Evolutionary conservation across 2,329 filamentous ascomycete genomes (phyloP).

Genomic region (Colletotrichum lindemuthianum): DNA sequence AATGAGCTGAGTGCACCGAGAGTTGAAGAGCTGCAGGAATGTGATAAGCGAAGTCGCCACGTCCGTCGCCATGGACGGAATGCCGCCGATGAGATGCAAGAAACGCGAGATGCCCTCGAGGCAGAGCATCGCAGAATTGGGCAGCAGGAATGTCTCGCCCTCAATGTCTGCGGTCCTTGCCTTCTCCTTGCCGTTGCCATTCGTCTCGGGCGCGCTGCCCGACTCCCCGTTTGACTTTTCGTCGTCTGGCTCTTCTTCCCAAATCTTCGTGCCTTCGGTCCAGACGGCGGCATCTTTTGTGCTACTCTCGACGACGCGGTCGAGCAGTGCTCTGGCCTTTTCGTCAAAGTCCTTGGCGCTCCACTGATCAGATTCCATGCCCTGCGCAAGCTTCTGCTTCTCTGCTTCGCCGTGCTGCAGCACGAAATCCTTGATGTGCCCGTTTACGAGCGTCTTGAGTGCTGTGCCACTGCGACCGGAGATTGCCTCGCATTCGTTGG

Average conservation of each 20-base stretch:
- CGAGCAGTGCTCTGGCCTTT: constrained; percentile 67
- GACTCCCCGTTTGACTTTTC: constrained; percentile 31
- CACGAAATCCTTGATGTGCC: constrained; percentile 84
- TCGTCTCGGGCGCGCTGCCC: constrained; percentile 52
- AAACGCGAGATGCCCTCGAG: constrained; percentile 85
- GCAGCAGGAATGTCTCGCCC: constrained; percentile 85
- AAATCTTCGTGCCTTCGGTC: constrained; percentile 69
- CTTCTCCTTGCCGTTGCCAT: constrained; percentile 69
- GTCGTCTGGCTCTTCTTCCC: constrained; percentile 49
- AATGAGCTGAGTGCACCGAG: constrained; percentile 94
- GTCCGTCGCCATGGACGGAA: constrained; percentile 89
- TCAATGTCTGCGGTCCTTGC: constrained; percentile 81
- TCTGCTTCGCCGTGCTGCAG: constrained; percentile 75
- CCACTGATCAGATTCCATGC: constrained; percentile 86
- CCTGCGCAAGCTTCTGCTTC: constrained; percentile 77
- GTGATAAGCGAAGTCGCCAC: constrained; percentile 83
- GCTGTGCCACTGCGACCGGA: constrained; percentile 80
- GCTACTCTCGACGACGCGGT: constrained; percentile 74
- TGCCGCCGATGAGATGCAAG: constrained; percentile 82
- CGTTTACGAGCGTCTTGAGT: constrained; percentile 82
- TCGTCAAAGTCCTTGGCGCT: constrained; percentile 79
- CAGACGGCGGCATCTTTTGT: constrained; percentile 75
- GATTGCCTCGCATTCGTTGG: constrained; percentile 79
- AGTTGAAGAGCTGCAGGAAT: constrained; percentile 94
- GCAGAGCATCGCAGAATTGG: constrained; percentile 83